These are phyloP conservation scores for Thermoascus crustaceus DNA, from an alignment of 2,329 filamentous ascomycete genomes.

Conservation along the genomic window DNA sequence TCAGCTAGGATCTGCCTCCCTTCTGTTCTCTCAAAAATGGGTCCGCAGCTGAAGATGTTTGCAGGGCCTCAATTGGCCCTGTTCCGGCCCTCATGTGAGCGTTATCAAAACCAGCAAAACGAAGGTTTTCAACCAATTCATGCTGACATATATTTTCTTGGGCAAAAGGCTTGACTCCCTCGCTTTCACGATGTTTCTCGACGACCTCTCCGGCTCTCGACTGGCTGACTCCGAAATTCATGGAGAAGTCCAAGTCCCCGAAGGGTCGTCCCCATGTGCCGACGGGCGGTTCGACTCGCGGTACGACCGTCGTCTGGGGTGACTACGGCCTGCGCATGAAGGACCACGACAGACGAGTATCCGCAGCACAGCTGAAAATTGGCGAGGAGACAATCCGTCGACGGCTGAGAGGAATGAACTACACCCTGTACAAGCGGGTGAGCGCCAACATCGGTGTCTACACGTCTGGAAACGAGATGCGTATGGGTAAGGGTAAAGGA, in stretches of 20 bases:
- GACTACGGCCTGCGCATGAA: conserved; percentile 91
- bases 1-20: neutral
- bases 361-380: conserved; percentile 75
- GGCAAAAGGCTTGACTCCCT: conserved; percentile 18
- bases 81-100: conserved; percentile 27
- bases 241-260: conserved; percentile 76
- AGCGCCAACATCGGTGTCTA: conserved; percentile 92
- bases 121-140: conserved; percentile 6
- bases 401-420: conserved; percentile 81
- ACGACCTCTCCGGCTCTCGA: conserved; percentile 54
- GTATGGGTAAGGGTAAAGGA: conserved; percentile 99
- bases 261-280: conserved; percentile 83
- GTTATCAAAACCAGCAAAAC: neutral
- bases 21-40: conserved; percentile 18
- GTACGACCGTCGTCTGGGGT: conserved; percentile 92
- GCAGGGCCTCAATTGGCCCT: conserved; percentile 27
- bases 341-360: conserved; percentile 87
- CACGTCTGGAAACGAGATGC: conserved; percentile 87
- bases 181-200: conserved; percentile 59
- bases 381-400: conserved; percentile 91
- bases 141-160: conserved; percentile 16
- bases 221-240: conserved; percentile 75
- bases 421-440: conserved; percentile 83
- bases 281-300: conserved; percentile 83
- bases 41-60: conserved; percentile 27